phyloP scores from a whole-genome alignment of 306 rosid species.

The Citrullus amarus region DNA sequence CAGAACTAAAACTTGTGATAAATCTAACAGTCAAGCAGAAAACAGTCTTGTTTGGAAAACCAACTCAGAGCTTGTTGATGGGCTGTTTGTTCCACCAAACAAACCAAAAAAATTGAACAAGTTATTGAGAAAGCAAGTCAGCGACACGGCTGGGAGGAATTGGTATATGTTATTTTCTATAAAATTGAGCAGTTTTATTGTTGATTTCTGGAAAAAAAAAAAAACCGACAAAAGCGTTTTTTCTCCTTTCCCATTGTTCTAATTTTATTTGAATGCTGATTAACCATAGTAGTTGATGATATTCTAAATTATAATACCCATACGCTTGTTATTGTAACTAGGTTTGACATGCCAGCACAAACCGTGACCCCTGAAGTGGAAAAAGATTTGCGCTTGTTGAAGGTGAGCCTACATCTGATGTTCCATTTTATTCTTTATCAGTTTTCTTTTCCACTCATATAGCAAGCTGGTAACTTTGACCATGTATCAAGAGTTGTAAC shows the following conservation, averaged over 20 bases:
- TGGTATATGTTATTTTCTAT: constrained; percentile 32
- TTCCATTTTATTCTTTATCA: neutral
- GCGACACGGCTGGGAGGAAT: constrained; percentile 55
- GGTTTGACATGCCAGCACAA: constrained; percentile 85
- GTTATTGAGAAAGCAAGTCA: constrained; percentile 44
- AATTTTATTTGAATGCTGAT: neutral
- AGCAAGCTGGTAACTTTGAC: neutral
- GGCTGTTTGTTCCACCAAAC: constrained; percentile 66
- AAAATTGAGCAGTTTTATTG: neutral
- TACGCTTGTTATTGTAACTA: constrained; percentile 12
- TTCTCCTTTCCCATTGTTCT: neutral
- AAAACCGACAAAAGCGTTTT: neutral
- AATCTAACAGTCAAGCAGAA: constrained; percentile 22
- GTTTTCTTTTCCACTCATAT: neutral
- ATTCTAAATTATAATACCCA: neutral
- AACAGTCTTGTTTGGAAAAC: constrained; percentile 43
- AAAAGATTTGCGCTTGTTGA: constrained; percentile 53
- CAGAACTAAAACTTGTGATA: constrained; percentile 10
- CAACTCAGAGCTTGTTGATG: constrained; percentile 56
- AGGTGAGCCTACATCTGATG: constrained; percentile 29
- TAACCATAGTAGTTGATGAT: neutral
- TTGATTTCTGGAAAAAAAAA: neutral
- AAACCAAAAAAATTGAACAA: constrained; percentile 53
- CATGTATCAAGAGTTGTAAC: neutral
- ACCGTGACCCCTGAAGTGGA: constrained; percentile 68